phyloP scores from a whole-genome alignment of 148 eudicot genomes.

The Rhododendron williamsianum region DNA sequence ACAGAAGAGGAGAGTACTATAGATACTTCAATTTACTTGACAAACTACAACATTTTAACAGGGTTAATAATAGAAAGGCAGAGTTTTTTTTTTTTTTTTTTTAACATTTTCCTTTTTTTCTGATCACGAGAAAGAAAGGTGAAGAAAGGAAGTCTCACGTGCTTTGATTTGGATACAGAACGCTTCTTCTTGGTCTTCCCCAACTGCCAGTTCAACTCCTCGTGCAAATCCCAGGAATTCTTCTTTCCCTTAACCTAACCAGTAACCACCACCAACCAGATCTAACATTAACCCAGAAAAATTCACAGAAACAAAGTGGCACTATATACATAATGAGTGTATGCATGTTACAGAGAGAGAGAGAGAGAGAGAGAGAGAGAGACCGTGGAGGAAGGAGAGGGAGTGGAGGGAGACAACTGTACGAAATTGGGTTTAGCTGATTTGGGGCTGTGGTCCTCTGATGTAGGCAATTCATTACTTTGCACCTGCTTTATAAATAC shows the following conservation, averaged over 20 bases:
- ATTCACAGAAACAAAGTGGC: neutral
- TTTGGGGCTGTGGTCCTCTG: neutral
- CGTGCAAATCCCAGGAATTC: neutral
- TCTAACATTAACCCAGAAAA: neutral
- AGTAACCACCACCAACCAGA: neutral
- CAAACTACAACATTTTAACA: neutral
- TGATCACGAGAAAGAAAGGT: neutral
- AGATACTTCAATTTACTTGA: neutral
- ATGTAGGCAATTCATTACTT: neutral
- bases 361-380: neutral
- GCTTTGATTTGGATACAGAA: neutral
- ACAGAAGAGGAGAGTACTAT: neutral
- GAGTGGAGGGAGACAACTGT: neutral
- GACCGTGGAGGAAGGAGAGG: neutral
- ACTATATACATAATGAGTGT: neutral
- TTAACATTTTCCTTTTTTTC: neutral
- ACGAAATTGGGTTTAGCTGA: neutral
- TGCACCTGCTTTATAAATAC: neutral
- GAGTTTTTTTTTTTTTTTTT: too few species aligned
- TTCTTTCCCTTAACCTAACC: neutral
- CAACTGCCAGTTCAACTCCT: too few species aligned
- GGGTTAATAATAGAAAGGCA: too few species aligned
- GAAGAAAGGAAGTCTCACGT: neutral
- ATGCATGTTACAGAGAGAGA: neutral
- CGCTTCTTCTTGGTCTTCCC: neutral